Base-by-base conservation (phyloP, 768 basidiomycete species). In the Pleurotus citrinopileatus region DNA sequence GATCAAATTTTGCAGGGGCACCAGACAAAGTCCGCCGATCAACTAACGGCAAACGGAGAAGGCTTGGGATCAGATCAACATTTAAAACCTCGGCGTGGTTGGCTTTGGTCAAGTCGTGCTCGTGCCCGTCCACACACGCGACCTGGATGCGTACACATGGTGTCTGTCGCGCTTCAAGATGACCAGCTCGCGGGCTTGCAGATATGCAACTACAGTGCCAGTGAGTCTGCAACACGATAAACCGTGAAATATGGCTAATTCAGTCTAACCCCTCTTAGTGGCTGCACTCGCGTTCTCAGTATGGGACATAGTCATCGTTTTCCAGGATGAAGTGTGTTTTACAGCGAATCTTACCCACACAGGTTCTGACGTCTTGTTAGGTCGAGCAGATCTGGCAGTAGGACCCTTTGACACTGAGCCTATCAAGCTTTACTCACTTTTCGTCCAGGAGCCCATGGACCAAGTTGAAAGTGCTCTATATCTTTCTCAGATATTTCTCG, bases 161-260 rank as follows among this genome's bases (percentile, higher is more conserved):
- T 12, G 44, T 20, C 42, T n/a, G 17, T 26, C 17, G 29, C 53
- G 13, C 38, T 50, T 6, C 55, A 53, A 43, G 51, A 53, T 53
- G 52, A 43, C 15, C 52, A 53, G 20, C 52, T 53, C 23, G 57
- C 45, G 29, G 64, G 64, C 13, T 52, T 64, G 43, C 59, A 59
- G 46, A 44, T 47, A 20, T 64, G 63, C 56, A 64, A 66, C 51
- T 66, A 64, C 56, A 62, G 59, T 34, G 58, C 60, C 6, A 59
- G 64, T 64, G 26, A 57, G 64, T 57, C 13, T n/a, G 10, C 38
- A 7, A 7, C 38, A n/a, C 15, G 4, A 15, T 20, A 10, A 13
- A 34, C 32, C 9, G 10, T 2, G n/a, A 26, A 29, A 10, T 22
- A n/a, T n/a, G n/a, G n/a, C n/a, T 29, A 1, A 32, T 23, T 19